Base-by-base conservation (phyloP, 2,329 filamentous ascomycete species). In the Coniochaeta hoffmannii region DNA sequence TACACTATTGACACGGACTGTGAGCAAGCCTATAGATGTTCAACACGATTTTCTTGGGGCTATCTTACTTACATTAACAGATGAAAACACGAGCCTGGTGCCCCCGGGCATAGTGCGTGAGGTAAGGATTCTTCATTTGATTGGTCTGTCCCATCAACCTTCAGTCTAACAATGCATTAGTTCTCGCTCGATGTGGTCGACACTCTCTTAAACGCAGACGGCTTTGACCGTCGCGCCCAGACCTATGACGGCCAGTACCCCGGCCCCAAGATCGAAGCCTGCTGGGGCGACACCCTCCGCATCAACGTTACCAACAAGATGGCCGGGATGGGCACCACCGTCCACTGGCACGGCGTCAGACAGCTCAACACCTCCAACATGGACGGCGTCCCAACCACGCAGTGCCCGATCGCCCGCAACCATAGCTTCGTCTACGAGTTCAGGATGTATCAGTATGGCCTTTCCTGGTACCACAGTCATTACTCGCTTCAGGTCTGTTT, bases 351-450 rank as follows among this genome's bases (percentile, higher is more conserved):
- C 56, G 69, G 69, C 2, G 62, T 71, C 15, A 63, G 67, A 17
- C 66, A 68, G 56, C 56, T 63, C 7, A 59, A 64, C 55, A 66
- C 59, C 10, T 67, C 65, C 41, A 61, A 69, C 34, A 62, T 65
- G 50, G 68, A 71, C 32, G 68, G 68, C 14, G 68, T 68, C 24
- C 66, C 66, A 28, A 58, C 69, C 17, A 70, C 68, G 0, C 78
- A 85, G 63, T 85, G 81, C 62, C 80, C 81, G 2, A 78, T 82
- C 54, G 69, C 77, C 14, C 76, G 78, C 0, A 75, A 74, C 24
- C 62, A 71, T 15, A 67, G 63, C 7, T 64, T 65, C 28, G 69
- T 66, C 0, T 73, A 74, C 60, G 66, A 60, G 14, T 73, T 66
- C 56, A 63, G 56, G 5, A 66, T 66, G 2, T 62, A 62, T 4